Percentiles rank a stretch among this genome's conserved stretches.
Evolutionary conservation across 2,329 filamentous ascomycete genomes (phyloP).

Genomic region (Blastomyces emzantsi): DNA sequence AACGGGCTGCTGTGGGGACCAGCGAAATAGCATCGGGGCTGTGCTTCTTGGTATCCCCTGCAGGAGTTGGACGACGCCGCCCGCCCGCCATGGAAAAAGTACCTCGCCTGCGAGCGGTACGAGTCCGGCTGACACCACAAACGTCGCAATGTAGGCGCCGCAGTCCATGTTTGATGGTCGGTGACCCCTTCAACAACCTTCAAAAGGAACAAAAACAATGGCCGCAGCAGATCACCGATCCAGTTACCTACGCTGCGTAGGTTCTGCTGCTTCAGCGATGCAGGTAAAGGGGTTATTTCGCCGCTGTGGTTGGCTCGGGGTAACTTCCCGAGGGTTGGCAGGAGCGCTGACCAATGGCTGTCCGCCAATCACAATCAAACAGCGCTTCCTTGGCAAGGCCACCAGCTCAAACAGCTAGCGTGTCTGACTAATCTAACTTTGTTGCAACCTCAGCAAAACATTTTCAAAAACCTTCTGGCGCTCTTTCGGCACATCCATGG

Average conservation of each 20-base stretch:
- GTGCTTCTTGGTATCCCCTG: constrained; percentile 3
- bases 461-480: too few species aligned
- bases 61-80: background rate
- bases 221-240: background rate
- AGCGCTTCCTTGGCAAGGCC: background rate
- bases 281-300: background rate
- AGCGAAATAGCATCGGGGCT: constrained; percentile 1
- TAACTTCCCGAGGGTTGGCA: background rate
- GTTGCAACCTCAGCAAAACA: background rate
- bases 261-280: background rate
- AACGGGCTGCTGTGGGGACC: background rate
- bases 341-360: background rate
- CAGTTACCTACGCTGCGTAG: too few species aligned
- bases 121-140: constrained; percentile 4
- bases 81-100: background rate
- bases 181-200: background rate
- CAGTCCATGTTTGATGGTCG: background rate
- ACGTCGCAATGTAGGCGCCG: constrained; percentile 6
- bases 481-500: background rate
- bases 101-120: background rate
- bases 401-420: background rate
- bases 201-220: background rate
- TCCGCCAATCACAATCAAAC: background rate
- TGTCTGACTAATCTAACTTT: background rate
- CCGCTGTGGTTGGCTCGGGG: background rate